Conservation (phyloP, 2,329 filamentous ascomycete species). For the Fusarium torulosum region DNA sequence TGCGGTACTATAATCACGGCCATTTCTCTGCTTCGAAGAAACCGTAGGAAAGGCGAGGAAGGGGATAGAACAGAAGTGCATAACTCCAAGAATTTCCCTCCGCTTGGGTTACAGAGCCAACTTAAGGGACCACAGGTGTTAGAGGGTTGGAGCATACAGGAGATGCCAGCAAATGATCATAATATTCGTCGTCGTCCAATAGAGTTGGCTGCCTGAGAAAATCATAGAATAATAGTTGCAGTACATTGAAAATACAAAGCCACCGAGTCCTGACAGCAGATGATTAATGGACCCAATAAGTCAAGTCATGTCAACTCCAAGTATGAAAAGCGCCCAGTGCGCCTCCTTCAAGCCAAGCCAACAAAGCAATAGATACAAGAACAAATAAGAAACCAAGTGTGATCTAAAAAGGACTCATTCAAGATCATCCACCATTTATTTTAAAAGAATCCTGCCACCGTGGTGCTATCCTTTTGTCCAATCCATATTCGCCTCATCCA, state of each 20-base stretch:
- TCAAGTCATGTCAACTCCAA: background rate
- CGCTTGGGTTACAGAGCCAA: background rate
- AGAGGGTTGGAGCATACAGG: background rate
- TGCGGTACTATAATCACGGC: conserved; percentile 1
- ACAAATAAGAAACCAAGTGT: conserved; percentile 1
- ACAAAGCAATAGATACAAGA: background rate
- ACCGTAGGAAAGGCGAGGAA: background rate
- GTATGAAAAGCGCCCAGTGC: background rate
- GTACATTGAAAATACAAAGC: background rate
- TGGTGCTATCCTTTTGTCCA: background rate
- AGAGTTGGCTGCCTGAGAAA: conserved; percentile 9
- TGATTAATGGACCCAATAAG: background rate
- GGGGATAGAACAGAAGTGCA: background rate
- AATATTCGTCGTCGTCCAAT: background rate
- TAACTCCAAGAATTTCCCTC: background rate
- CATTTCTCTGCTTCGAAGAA: conserved; percentile 24
- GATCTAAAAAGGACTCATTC: background rate
- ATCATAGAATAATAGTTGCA: background rate
- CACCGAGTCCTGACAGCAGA: background rate
- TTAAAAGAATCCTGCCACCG: background rate
- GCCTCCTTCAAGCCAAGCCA: background rate
- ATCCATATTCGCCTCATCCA: conserved; percentile 6
- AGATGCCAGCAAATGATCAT: background rate
- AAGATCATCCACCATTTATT: background rate
- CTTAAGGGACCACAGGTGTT: conserved; percentile 4